Base-by-base conservation (phyloP, 331 rosid species). In the Quercus lobata region DNA sequence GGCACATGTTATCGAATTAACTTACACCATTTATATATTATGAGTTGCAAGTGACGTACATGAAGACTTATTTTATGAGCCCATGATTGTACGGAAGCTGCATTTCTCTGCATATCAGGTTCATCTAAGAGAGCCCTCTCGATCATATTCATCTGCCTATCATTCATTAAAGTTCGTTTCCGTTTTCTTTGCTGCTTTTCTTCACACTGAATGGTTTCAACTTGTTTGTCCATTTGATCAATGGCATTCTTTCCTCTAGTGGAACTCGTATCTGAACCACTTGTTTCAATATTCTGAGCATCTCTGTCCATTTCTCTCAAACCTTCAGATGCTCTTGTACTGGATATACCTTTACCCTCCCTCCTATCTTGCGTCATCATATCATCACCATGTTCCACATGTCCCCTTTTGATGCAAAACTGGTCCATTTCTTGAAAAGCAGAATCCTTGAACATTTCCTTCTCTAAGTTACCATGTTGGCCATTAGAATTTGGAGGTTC, bases 61-160 rank as follows among this genome's bases (percentile, higher is more conserved):
- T 91, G 86, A 78, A 5, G 18, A 81, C 93, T 84, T 80, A 95
- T 83, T 95, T 87, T 87, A 77, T 88, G 93, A 18, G 98, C 97
- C 97, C 97, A 95, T 37, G 87, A 82, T 79, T 86, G 94, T 74
- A 95, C 81, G 22, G 72, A 86, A 79, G 89, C 79, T 57, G 97
- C 84, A 79, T 91, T 89, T 65, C 99, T 84, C 78, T 95, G 99
- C 98, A 95, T 93, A 56, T 93, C 98, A 79, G 97, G 99, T 86
- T 93, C 94, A 81, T 89, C 93, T 74, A 87, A 27, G 74, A 95
- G 86, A 25, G 96, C 99, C 57, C 72, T 89, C 89, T 95, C 99
- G 53, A 93, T 92, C 62, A 90, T 53, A 18, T 58, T 32, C 80
- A 91, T 84, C 87, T 93, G 97, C 19, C 84, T 41, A 66, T 91